These are phyloP conservation scores for Lunularia cruciata DNA, from an alignment of 225 moss, liverwort and hornwort species.

Conservation along the genomic window DNA sequence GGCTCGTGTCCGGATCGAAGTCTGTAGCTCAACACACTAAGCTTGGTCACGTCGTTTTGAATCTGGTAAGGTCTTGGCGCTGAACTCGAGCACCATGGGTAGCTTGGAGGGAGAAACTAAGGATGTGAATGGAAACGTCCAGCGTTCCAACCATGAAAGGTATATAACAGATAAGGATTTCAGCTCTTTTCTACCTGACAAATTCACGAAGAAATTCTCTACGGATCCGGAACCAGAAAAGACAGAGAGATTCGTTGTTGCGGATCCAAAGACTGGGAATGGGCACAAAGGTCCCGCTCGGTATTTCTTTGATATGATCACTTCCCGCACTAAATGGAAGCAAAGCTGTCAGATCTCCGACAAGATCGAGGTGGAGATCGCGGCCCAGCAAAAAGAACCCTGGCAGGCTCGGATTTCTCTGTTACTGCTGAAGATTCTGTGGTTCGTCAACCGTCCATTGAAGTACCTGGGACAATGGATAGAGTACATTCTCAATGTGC, in stretches of 20 bases:
- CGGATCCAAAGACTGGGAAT: slow-evolving; percentile 12
- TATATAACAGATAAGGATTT: too few species aligned
- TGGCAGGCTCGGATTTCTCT: slow-evolving; percentile 14
- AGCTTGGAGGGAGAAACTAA: too few species aligned
- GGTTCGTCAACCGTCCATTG: background rate
- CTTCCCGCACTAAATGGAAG: background rate
- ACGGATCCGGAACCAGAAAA: background rate
- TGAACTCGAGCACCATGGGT: too few species aligned
- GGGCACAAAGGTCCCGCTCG: background rate
- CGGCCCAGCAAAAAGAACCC: background rate
- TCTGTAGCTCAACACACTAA: too few species aligned
- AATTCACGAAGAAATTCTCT: too few species aligned
- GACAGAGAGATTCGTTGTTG: background rate
- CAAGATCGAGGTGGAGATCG: background rate
- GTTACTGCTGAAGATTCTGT: slow-evolving; percentile 4
- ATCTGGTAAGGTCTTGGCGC: too few species aligned
- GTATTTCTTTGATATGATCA: background rate
- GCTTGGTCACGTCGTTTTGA: too few species aligned
- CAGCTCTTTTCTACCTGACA: too few species aligned
- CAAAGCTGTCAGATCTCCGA: slow-evolving; percentile 1
- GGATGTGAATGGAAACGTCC: too few species aligned
- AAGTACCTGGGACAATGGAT: background rate
- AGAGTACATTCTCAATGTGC: slow-evolving; percentile 6
- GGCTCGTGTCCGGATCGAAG: too few species aligned
- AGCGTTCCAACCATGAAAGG: too few species aligned